Conservation (phyloP, 257 asterid genomes). For the Capsicum baccatum region DNA sequence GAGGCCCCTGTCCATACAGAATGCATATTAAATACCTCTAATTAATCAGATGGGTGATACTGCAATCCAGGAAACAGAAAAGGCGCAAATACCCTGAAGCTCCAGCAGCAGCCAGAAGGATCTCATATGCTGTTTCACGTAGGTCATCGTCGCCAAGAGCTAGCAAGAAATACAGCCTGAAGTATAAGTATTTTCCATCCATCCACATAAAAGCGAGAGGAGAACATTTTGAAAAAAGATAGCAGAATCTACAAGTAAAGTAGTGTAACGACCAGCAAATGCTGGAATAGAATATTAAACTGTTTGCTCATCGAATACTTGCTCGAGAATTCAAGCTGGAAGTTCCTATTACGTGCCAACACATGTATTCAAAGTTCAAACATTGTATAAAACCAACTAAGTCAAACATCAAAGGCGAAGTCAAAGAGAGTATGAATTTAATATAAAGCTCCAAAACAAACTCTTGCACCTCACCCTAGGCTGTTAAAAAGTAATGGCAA, state of each 20-base stretch:
- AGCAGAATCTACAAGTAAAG: not conserved
- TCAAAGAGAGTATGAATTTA: not conserved
- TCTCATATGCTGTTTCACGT: conserved; percentile 93
- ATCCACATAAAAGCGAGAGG: conserved; percentile 7
- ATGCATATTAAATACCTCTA: conserved; percentile 29
- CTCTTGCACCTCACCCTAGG: conserved; percentile 10
- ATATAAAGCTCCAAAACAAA: conserved; percentile 14
- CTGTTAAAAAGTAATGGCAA: not conserved
- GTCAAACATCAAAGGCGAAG: not conserved
- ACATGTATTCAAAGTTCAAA: conserved; percentile 10
- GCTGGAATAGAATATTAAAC: not conserved
- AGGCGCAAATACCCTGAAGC: conserved; percentile 82
- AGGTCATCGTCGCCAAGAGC: conserved; percentile 91
- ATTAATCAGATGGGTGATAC: conserved; percentile 30
- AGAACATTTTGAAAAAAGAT: conserved; percentile 13
- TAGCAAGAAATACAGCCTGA: conserved; percentile 39
- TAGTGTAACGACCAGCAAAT: not conserved
- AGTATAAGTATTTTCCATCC: not conserved
- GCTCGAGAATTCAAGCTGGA: not conserved
- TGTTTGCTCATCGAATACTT: not conserved
- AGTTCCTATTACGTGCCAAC: not conserved
- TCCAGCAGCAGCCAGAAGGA: conserved; percentile 97
- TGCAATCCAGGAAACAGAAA: conserved; percentile 19
- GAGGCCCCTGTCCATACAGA: conserved; percentile 73
- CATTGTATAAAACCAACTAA: conserved; percentile 6